Conservation (phyloP, 2,329 filamentous ascomycete species). For the Ceratocystis albifundus region DNA sequence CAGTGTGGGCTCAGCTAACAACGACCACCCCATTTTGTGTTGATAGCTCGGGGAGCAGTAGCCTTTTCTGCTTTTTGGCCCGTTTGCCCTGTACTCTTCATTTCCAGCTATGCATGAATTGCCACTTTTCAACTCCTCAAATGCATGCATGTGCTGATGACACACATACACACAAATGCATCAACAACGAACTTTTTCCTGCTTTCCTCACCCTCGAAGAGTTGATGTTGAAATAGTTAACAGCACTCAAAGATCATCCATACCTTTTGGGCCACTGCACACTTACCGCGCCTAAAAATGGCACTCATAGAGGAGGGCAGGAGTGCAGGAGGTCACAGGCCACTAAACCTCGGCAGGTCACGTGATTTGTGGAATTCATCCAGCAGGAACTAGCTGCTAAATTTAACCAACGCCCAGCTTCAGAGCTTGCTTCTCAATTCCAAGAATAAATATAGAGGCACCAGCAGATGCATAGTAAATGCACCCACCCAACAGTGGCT, state of each 20-base stretch:
- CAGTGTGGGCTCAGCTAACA: constrained; percentile 10
- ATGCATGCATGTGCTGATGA: not conserved
- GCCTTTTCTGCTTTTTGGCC: not conserved
- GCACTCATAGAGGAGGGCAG: not conserved
- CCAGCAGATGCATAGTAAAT: not conserved
- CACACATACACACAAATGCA: not conserved
- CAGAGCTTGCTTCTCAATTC: not conserved
- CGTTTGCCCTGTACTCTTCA: not conserved
- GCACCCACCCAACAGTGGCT: not conserved
- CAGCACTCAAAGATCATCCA: not conserved
- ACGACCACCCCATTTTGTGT: too few species aligned
- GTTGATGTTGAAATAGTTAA: not conserved
- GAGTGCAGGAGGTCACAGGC: not conserved
- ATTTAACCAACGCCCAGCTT: constrained; percentile 1
- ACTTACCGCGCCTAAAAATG: not conserved
- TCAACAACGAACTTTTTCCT: not conserved
- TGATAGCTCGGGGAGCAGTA: not conserved
- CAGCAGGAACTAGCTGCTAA: not conserved
- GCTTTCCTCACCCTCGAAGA: not conserved
- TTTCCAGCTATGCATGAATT: not conserved
- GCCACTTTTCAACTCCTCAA: not conserved
- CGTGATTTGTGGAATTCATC: not conserved
- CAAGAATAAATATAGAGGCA: not conserved
- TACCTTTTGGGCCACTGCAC: not conserved
- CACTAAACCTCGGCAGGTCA: not conserved